Evolutionary conservation across 441 rosid species (phyloP).

Genomic region (Jatropha podagrica): DNA sequence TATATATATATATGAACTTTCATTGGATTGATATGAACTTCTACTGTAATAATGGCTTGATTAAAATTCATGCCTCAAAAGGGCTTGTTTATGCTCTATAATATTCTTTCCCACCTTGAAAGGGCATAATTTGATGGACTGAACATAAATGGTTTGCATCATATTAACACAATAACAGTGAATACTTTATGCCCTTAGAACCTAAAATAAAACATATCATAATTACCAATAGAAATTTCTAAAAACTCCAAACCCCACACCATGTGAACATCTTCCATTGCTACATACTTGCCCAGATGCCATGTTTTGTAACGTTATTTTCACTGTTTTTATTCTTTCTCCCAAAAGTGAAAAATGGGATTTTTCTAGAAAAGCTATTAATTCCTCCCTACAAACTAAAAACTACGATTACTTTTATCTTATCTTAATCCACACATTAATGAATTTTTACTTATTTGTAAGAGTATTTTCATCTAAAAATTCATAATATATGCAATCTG

Average conservation of each 20-base stretch:
- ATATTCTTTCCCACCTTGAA: no score
- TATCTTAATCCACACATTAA: neutral
- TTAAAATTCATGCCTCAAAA: no score
- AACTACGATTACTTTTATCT: no score
- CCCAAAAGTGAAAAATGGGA: neutral
- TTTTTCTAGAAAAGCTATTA: neutral
- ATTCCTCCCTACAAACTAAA: neutral
- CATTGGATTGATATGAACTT: no score
- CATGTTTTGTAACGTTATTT: neutral
- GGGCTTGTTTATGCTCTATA: no score
- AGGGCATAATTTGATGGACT: neutral
- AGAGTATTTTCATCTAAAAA: no score
- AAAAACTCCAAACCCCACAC: constrained; percentile 13
- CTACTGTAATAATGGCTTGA: no score
- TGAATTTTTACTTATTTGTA: no score
- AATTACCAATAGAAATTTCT: neutral
- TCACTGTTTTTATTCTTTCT: neutral
- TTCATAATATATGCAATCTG: no score
- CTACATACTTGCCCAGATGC: neutral
- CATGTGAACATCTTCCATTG: constrained; percentile 5
- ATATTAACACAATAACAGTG: constrained; percentile 13
- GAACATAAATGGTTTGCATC: constrained; percentile 12
- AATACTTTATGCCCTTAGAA: neutral
- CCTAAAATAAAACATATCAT: neutral
- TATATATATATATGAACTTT: no score